phyloP scores from a whole-genome alignment of 2,329 filamentous ascomycete genomes.

The Trichoderma polysporum region DNA sequence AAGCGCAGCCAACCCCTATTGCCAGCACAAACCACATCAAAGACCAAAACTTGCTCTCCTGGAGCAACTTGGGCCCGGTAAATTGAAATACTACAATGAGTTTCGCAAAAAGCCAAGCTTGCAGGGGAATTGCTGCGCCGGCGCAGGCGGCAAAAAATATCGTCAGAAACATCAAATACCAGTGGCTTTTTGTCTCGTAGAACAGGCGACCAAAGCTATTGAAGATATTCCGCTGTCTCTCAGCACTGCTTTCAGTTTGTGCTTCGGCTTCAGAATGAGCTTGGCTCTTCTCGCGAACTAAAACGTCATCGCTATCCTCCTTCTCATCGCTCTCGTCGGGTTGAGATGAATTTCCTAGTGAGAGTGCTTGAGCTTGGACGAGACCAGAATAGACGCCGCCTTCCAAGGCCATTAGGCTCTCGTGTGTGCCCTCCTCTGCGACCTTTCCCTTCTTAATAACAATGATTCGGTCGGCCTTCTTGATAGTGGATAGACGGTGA shows the following conservation, averaged over 20 bases:
- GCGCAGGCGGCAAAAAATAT: slow-evolving; percentile 47
- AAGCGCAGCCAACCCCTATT: slow-evolving; percentile 50
- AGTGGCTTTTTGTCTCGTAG: slow-evolving; percentile 53
- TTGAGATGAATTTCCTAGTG: slow-evolving; percentile 49
- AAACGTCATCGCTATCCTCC: slow-evolving; percentile 35
- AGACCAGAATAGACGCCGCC: slow-evolving; percentile 66
- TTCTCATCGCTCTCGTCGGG: slow-evolving; percentile 38
- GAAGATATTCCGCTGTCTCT: slow-evolving; percentile 45
- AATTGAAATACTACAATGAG: slow-evolving; percentile 52
- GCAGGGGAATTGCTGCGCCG: slow-evolving; percentile 47
- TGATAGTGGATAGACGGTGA: slow-evolving; percentile 72
- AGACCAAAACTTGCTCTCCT: slow-evolving; percentile 59
- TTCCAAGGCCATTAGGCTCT: slow-evolving; percentile 61
- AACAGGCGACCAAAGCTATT: slow-evolving; percentile 57
- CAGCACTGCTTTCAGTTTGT: slow-evolving; percentile 27
- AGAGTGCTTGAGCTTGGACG: slow-evolving; percentile 62
- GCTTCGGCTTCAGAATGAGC: slow-evolving; percentile 37
- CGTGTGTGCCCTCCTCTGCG: slow-evolving; percentile 73
- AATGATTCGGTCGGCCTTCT: slow-evolving; percentile 74
- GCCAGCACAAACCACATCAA: slow-evolving; percentile 65
- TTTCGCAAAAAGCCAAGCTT: slow-evolving; percentile 56
- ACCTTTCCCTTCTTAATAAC: slow-evolving; percentile 71
- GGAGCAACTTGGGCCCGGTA: slow-evolving; percentile 33
- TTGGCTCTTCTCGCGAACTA: slow-evolving; percentile 48
- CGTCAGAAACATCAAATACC: slow-evolving; percentile 51